These are phyloP conservation scores for Phytophthora chlamydospora DNA, from an alignment of 352 stramenopile genomes.

Conservation along the genomic window DNA sequence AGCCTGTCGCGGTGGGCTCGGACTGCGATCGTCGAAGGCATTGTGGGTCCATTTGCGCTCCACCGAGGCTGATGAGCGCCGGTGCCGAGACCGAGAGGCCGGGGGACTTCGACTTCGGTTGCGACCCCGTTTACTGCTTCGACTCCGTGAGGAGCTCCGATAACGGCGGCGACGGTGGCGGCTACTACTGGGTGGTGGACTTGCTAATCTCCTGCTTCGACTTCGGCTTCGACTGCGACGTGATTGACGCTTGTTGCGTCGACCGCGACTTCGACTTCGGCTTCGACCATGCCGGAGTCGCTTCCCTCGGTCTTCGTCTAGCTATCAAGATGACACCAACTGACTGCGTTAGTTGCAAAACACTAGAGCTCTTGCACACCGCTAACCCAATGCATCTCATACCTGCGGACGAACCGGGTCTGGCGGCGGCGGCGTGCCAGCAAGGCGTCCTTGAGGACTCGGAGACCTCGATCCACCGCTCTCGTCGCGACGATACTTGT, in stretches of 20 bases:
- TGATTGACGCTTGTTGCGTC: constrained; percentile 20
- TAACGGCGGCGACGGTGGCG: constrained; percentile 3
- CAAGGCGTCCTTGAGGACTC: constrained; percentile 31
- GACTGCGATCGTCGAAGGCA: constrained; percentile 75
- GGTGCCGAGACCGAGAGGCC: constrained; percentile 15
- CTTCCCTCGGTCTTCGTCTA: constrained; percentile 47
- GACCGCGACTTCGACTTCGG: constrained; percentile 26
- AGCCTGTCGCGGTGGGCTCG: constrained; percentile 62
- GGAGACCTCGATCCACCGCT: constrained; percentile 27
- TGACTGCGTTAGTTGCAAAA: constrained; percentile 1
- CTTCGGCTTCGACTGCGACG: constrained; percentile 10
- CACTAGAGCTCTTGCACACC: not conserved
- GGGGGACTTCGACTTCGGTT: constrained; percentile 32
- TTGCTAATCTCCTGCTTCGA: constrained; percentile 10
- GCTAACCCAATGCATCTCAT: not conserved
- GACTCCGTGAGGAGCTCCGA: constrained; percentile 20
- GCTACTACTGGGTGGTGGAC: not conserved
- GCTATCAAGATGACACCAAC: constrained; percentile 18
- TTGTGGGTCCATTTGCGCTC: constrained; percentile 72
- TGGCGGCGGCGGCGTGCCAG: constrained; percentile 54
- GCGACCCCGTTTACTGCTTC: constrained; percentile 33
- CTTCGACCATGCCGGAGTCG: not conserved
- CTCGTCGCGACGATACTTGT: constrained; percentile 28
- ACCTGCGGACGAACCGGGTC: constrained; percentile 75
- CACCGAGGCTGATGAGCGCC: constrained; percentile 34